Base-by-base conservation (phyloP, 768 basidiomycete species). In the Leccinum incarnatum region DNA sequence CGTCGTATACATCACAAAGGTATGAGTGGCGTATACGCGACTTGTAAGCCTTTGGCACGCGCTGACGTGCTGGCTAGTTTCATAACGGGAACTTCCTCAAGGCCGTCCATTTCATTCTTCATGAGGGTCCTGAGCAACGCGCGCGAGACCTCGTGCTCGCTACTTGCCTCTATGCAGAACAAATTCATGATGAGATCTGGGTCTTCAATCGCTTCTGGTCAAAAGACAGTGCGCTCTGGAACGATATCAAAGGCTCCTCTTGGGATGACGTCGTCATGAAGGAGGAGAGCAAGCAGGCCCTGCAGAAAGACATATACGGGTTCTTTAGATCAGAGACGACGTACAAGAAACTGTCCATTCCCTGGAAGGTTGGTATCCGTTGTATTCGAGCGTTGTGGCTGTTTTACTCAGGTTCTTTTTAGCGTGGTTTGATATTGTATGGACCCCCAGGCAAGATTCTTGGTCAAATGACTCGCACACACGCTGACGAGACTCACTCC, bases 361-460 rank as follows among this genome's bases (percentile, higher is more conserved):
- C 92, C 1, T 94, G 92, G 92, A 94, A 92, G 83, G 87, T 86
- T 5, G 19, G 54, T 37, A 8, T 52, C 62, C 29, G 49, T 56
- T 36, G 9, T 17, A 56, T 23, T 47, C 36, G 15, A 8, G 11
- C 14, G 2, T 45, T 34, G 12, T 48, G 27, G 12, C 5, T 10
- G 19, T 7, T 42, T 34, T 40, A 10, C 55, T 62, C 42, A 65
- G 9, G 5, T 53, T 11, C 5, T 37, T 50, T 57, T 15, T 59
- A 93, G 88, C 85, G 91, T 58, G 92, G 91, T 29, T 70, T 93
- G 60, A 91, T 94, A 67, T 80, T 94, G 81, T 79, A 87, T 60
- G 93, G 93, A 1, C 87, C 91, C n/a, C 88, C 89, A 64, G 88
- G 88, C 79, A 62, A 56, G 73, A 63, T 51, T 25, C 36, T 36